Evolutionary conservation across 441 rosid species (phyloP).

Genomic region (Dalechampia spathulata): DNA sequence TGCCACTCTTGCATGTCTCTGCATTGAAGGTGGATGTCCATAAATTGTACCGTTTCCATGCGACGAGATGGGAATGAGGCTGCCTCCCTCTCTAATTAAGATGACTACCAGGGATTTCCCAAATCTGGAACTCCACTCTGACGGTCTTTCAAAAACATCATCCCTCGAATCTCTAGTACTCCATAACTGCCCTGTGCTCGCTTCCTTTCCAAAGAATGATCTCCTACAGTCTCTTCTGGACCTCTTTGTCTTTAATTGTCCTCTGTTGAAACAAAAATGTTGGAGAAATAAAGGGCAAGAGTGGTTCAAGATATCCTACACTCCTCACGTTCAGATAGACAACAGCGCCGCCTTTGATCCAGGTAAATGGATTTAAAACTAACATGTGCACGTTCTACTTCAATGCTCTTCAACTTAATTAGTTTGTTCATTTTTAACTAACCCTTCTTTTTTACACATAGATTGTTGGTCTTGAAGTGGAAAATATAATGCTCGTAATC

Average conservation of each 20-base stretch:
- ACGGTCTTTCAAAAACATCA: background rate
- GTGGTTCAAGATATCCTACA: background rate
- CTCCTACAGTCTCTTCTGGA: background rate
- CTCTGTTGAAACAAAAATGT: background rate
- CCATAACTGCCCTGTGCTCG: too few relatives aligned
- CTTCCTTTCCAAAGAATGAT: background rate
- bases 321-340: background rate
- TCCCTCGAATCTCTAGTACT: too few relatives aligned
- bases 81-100: background rate
- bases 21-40: background rate
- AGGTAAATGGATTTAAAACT: too few relatives aligned
- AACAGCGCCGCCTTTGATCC: background rate
- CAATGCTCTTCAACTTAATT: too few relatives aligned
- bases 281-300: background rate
- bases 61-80: constrained; percentile 1
- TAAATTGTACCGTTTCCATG: constrained; percentile 5
- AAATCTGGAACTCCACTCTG: constrained; percentile 2
- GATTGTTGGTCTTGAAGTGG: too few relatives aligned
- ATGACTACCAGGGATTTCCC: background rate
- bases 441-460: too few relatives aligned
- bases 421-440: too few relatives aligned
- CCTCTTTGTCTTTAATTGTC: background rate
- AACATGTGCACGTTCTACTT: too few relatives aligned
- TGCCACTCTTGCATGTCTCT: background rate
- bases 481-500: too few relatives aligned